Base-by-base conservation (phyloP, 2,329 filamentous ascomycete genomes). In the Orbilia quercus region DNA sequence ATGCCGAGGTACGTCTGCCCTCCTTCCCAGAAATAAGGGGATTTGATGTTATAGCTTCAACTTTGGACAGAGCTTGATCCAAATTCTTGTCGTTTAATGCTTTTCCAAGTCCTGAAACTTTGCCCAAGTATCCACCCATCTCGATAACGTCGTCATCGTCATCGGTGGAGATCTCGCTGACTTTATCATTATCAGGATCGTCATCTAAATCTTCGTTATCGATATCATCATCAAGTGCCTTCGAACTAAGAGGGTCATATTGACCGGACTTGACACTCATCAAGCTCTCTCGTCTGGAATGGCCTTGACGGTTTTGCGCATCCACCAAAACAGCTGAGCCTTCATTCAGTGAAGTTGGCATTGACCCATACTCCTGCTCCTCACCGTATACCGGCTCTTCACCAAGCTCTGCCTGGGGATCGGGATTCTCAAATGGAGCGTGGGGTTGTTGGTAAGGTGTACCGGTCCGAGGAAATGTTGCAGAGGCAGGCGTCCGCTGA, bases 71-170 rank as follows among this genome's bases (percentile, higher is more conserved):
- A 5, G 60, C 54, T 50, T 28, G 60, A 20, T 73, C 69, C 23
- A 69, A 14, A 66, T 67, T 66, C 60, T 74, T 74, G 28, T 69
- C 63, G n/a, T 67, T 67, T 16, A 69, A 50, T 12, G 70, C 64
- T 23, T 74, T 74, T 28, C 64, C 64, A 18, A 74, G 51, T 6
- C 70, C 70, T 11, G 70, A 74, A 54, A 74, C 70, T 23, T 74
- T 74, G 7, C 70, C 70, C 51, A 74, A 38, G 54, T 74, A 74
- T 45, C 70, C 70, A 31, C 70, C 70, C 57, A 63, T 69, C 14
- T 64, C 50, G 31, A 64, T 65, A 47, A 74, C 63, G 36, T 50
- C 69, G 25, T 74, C 70, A 18, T 74, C 70, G 38, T 74, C 70
- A 38, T 74, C 70, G 1, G 70, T 74, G 34, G 69, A 69, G 40